Base-by-base conservation (phyloP, 106 monocot genomes). In the Vanilla planifolia region DNA sequence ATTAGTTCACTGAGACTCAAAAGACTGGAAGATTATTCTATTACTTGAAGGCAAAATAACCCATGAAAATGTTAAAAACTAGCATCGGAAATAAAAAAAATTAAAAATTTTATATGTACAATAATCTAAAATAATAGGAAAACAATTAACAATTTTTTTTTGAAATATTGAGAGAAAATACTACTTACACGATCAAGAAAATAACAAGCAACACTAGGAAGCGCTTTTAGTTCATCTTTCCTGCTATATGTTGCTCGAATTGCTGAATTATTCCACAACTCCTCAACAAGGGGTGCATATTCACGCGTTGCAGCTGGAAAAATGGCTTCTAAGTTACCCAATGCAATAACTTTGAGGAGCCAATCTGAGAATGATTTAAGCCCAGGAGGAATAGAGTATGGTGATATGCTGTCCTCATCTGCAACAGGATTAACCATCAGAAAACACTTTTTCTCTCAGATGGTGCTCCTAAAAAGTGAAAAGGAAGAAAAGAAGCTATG, bases 231-330 rank as follows among this genome's bases (percentile, higher is more conserved):
- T 62, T 94, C 89, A 55, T 46, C 77, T 71, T 72, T 82, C 29
- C 89, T 58, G 3, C 30, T 70, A 66, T 80, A 94, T 64, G 93
- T 83, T 25, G 77, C 79, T 75, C 89, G 93, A 67, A 94, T 86
- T 46, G 82, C 89, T 66, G 80, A 24, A 74, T 85, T 79, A 60
- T 85, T 83, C 93, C 93, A 94, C 44, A 94, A 55, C 58, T 94
- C 89, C 77, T 85, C 85, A 30, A 89, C 89, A 30, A 55, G 19
- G 3, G 85, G 85, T 39, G 93, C 81, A 79, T 93, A 82, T 65
- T 82, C 89, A 58, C 85, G 84, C 32, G 85, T 79, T 60, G 85
- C 76, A 61, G 93, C 85, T 46, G 88, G 89, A 43, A 89, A 93
- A 68, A 89, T 80, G 43, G 67, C 89, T 63, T 93, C 85, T 11